These are phyloP conservation scores for Wickerhamomyces sp. DNA, from an alignment of 1,139 yeast genomes.

Conservation along the genomic window DNA sequence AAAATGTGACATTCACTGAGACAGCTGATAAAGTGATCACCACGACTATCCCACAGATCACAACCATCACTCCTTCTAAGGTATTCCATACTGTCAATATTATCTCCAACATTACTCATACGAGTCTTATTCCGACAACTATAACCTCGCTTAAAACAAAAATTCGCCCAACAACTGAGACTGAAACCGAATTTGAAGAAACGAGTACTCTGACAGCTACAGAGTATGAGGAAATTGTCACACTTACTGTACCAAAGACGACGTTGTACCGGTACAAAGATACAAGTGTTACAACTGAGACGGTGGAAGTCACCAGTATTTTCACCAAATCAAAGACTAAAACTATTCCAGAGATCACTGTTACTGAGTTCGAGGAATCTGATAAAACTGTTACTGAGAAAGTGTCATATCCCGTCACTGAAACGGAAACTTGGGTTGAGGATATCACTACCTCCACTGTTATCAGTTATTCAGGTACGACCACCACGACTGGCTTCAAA, in stretches of 20 bases:
- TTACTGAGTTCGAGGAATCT: slow-evolving; percentile 18
- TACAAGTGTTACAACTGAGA: slow-evolving; percentile 9
- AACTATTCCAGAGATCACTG: slow-evolving; percentile 14
- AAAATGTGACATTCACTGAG: slow-evolving; percentile 1
- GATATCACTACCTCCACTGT: slow-evolving; percentile 11
- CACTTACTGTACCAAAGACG: slow-evolving; percentile 12
- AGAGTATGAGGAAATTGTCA: slow-evolving; percentile 8
- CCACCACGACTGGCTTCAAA: slow-evolving; percentile 17
- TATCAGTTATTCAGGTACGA: slow-evolving; percentile 14
- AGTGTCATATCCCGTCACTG: slow-evolving; percentile 7
- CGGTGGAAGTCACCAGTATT: slow-evolving; percentile 8
- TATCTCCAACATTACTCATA: background rate
- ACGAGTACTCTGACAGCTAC: slow-evolving; percentile 12
- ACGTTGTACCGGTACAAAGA: slow-evolving; percentile 14
- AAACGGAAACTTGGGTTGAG: slow-evolving; percentile 17
- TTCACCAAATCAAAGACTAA: slow-evolving; percentile 14
- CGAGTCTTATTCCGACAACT: slow-evolving; percentile 5
- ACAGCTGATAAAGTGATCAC: slow-evolving; percentile 7
- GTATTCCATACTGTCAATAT: slow-evolving; percentile 5
- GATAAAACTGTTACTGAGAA: slow-evolving; percentile 16
- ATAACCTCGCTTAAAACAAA: slow-evolving; percentile 15
- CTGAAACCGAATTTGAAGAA: slow-evolving; percentile 13
- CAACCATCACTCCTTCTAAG: slow-evolving; percentile 8
- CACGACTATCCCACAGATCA: background rate
- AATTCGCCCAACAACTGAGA: slow-evolving; percentile 12